phyloP scores from a whole-genome alignment of 768 basidiomycete species.

The Trametes meyenii region DNA sequence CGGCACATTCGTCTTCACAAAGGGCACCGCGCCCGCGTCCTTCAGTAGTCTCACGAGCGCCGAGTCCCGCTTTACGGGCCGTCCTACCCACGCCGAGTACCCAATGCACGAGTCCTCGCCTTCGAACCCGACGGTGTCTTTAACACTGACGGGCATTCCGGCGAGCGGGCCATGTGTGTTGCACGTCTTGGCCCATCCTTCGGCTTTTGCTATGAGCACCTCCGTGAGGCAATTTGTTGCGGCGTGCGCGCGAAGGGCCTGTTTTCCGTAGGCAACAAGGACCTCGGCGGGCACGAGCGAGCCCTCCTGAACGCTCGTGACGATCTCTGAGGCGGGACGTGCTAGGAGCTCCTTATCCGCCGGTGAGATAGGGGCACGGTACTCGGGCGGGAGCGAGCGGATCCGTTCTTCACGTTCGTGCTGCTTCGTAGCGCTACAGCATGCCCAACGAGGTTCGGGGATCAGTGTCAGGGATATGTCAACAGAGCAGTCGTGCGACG shows the following conservation, averaged over 20 bases:
- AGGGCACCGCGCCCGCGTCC: constrained; percentile 46
- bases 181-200: constrained; percentile 30
- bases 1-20: constrained; percentile 49
- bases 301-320: constrained; percentile 28
- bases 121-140: constrained; percentile 48
- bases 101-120: constrained; percentile 56
- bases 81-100: constrained; percentile 44
- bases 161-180: constrained; percentile 39
- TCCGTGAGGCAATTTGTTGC: constrained; percentile 54
- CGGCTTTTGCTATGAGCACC: constrained; percentile 30
- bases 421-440: constrained; percentile 29
- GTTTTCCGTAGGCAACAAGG: constrained; percentile 40
- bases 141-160: constrained; percentile 54
- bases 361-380: constrained; percentile 24
- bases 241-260: constrained; percentile 44
- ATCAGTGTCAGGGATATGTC: background rate
- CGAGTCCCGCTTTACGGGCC: constrained; percentile 39
- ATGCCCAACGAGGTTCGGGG: background rate
- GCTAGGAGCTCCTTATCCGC: constrained; percentile 27
- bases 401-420: constrained; percentile 32
- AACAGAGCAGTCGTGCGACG: constrained; percentile 4
- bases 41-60: constrained; percentile 42
- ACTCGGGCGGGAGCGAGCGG: constrained; percentile 25
- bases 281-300: constrained; percentile 27
- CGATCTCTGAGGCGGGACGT: constrained; percentile 27